These are phyloP conservation scores for Canariomyces notabilis DNA, from an alignment of 2,329 filamentous ascomycete genomes.

Conservation along the genomic window DNA sequence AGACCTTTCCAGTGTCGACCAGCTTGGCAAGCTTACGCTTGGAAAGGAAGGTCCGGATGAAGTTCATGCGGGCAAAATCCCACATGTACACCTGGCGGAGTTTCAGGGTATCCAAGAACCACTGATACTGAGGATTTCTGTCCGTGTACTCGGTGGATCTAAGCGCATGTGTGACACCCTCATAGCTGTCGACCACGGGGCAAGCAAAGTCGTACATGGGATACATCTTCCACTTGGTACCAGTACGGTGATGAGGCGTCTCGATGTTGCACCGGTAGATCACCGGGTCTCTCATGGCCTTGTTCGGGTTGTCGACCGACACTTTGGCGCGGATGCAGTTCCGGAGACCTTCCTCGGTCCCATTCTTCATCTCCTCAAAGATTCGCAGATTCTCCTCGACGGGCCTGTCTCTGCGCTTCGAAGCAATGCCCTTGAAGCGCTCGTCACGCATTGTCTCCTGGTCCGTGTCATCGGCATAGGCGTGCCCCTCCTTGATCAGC, in stretches of 20 bases:
- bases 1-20: conserved; percentile 69
- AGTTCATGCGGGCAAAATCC: conserved; percentile 81
- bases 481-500: conserved; percentile 80
- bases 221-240: conserved; percentile 76
- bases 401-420: conserved; percentile 69
- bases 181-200: conserved; percentile 72
- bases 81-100: conserved; percentile 76
- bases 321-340: conserved; percentile 97
- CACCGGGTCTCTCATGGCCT: conserved; percentile 91
- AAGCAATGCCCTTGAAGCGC: conserved; percentile 78
- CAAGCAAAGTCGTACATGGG: conserved; percentile 85
- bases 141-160: conserved; percentile 85
- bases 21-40: conserved; percentile 84
- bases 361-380: conserved; percentile 91
- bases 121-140: conserved; percentile 80
- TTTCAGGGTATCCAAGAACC: conserved; percentile 71
- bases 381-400: conserved; percentile 80
- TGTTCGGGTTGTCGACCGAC: conserved; percentile 86
- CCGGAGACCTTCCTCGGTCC: conserved; percentile 68
- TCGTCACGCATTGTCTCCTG: conserved; percentile 83
- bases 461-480: conserved; percentile 91
- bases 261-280: conserved; percentile 87
- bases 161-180: conserved; percentile 79
- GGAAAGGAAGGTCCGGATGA: conserved; percentile 74
- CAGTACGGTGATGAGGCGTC: conserved; percentile 69